Base-by-base conservation (phyloP, 352 stramenopile species). In the Pythium dissimile region DNA sequence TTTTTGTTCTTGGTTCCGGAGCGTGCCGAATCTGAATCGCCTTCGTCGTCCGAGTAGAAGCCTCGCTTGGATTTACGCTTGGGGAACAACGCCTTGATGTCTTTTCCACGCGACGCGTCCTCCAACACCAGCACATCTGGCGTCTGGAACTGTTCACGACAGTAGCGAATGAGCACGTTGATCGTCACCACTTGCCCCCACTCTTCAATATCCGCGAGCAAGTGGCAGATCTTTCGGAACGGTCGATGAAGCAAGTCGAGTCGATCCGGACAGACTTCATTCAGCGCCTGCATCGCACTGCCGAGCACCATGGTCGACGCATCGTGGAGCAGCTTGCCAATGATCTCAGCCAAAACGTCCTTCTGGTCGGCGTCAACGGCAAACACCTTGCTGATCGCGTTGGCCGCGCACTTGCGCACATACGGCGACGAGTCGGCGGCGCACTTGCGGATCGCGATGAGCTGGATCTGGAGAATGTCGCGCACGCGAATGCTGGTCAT, bases 391-490 rank as follows among this genome's bases (percentile, higher is more conserved):
- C 86, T 83, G 50, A 99, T 80, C 5, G 96, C 96, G 61, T 97
- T 98, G 15, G 96, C 90, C 0, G 96, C 94, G 66, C 95, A 99
- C 72, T 99, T 99, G 45, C 97, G 82, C 39, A 99, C 97, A 74
- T 99, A 99, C 0, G 97, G 90, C 34, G 86, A 97, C 24, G 63
- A 80, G 71, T 99, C 96, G 15, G 78, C 81, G 13, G 89, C 87
- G 55, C 85, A 94, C 64, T 96, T 95, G 61, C 94, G 84, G 51
- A 98, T 96, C 12, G 89, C 94, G 58, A 99, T 88, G 41, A 99
- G 84, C 73, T 99, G 97, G 68, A 99, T 98, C 72, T 99, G 97
- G 44, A 99, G 71, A 66, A 99, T 99, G 64, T 99, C 97, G 3
- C 89, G 76, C n/a, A 99, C 96, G 23, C 96, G 86, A 73, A 99